A percentile compares a stretch with the other conserved stretches of the same genome.
Evolutionary conservation across 768 basidiomycete genomes (phyloP).

Genomic region (Pleurotus salmoneostramineus): DNA sequence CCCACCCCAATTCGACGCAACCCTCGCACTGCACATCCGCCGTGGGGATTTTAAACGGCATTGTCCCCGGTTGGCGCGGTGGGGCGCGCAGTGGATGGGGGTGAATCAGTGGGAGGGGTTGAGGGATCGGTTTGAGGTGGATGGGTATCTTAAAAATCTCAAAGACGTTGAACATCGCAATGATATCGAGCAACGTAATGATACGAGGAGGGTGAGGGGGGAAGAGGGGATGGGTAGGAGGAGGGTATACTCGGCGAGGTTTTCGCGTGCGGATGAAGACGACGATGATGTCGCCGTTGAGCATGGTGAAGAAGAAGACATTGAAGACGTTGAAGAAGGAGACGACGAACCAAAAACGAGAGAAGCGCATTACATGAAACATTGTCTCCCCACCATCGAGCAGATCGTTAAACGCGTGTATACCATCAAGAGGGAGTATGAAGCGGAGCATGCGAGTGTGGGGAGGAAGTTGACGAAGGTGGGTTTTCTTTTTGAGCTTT

Average conservation of each 20-base stretch:
- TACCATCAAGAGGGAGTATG: conserved; percentile 27
- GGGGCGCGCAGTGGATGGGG: conserved; percentile 44
- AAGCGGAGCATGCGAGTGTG: conserved; percentile 22
- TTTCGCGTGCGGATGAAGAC: not conserved
- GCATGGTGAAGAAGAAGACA: too few relatives aligned
- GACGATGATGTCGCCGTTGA: not conserved
- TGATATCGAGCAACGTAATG: too few relatives aligned
- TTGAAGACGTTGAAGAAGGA: not conserved
- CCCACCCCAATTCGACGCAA: conserved; percentile 29
- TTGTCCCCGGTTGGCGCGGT: conserved; percentile 44
- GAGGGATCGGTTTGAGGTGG: conserved; percentile 36
- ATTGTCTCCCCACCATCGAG: conserved; percentile 37
- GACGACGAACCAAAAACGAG: conserved; percentile 9
- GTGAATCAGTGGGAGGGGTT: conserved; percentile 40
- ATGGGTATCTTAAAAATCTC: conserved; percentile 8
- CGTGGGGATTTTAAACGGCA: conserved; percentile 56
- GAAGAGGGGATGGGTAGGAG: not conserved
- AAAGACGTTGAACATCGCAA: too few relatives aligned
- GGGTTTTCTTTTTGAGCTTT: conserved; percentile 10
- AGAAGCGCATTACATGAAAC: conserved; percentile 31
- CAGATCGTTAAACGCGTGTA: conserved; percentile 37
- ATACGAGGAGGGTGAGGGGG: not conserved
- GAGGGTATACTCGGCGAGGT: not conserved
- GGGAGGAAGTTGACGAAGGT: conserved; percentile 11
- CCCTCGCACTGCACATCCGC: conserved; percentile 53